Conservation (phyloP, 164 flowering plant genomes). For the Dillenia suffruticosa region DNA sequence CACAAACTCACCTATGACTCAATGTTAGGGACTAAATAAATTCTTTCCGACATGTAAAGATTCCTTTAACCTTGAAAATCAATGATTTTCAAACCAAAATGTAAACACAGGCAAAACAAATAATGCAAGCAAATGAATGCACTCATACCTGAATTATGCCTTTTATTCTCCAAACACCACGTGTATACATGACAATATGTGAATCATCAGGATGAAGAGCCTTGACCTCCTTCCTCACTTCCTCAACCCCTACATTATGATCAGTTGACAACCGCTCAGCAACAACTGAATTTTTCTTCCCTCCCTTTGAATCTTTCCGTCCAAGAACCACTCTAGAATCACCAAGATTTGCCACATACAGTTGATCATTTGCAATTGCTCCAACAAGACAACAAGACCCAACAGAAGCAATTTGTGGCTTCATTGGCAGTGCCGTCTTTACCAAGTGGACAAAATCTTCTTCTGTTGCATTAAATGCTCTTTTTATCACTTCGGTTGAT, state of each 20-base stretch:
- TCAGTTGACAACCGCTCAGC: constrained; percentile 74
- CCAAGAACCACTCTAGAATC: constrained; percentile 77
- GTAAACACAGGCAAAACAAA: background rate
- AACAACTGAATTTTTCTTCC: constrained; percentile 19
- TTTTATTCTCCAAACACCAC: constrained; percentile 95
- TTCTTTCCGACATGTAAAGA: too few species aligned
- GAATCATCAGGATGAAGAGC: constrained; percentile 93
- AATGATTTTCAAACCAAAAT: background rate
- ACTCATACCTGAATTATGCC: constrained; percentile 87
- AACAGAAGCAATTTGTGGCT: constrained; percentile 61
- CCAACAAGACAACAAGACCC: constrained; percentile 75
- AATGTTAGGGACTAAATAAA: too few species aligned
- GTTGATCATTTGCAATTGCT: constrained; percentile 37
- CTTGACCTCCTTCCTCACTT: constrained; percentile 67
- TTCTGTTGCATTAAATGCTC: constrained; percentile 38
- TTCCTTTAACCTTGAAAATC: too few species aligned
- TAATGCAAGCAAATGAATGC: too few species aligned
- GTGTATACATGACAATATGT: constrained; percentile 62
- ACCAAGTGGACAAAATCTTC: constrained; percentile 36
- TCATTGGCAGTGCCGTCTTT: constrained; percentile 28
- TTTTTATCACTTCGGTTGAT: constrained; percentile 36
- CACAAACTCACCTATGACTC: too few species aligned
- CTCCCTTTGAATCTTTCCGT: constrained; percentile 15
- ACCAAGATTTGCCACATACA: constrained; percentile 69
- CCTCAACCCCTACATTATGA: constrained; percentile 84